A percentile compares a stretch with the other conserved stretches of the same genome.
Evolutionary conservation across 441 rosid genomes (phyloP).

Genomic region (Arabidopsis lyrata): DNA sequence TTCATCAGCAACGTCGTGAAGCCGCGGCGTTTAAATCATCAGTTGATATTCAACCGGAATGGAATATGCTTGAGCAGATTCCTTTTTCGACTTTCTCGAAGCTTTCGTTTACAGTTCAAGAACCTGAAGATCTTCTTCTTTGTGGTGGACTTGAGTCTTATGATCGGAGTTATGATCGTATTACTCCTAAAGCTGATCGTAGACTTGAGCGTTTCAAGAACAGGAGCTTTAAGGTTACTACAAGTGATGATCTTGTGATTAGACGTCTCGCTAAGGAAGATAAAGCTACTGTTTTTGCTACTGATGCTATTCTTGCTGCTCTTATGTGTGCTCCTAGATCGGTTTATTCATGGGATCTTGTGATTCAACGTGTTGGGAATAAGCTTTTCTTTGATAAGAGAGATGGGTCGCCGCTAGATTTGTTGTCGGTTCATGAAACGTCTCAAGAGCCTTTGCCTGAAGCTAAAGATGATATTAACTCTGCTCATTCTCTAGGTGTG

Average conservation of each 20-base stretch:
- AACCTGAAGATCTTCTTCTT: slow-evolving; percentile 79
- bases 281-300: slow-evolving; percentile 88
- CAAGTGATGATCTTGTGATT: slow-evolving; percentile 91
- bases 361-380: slow-evolving; percentile 88
- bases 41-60: slow-evolving; percentile 92
- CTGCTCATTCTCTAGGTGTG: slow-evolving; percentile 77
- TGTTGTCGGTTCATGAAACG: slow-evolving; percentile 86
- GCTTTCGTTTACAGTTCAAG: slow-evolving; percentile 71
- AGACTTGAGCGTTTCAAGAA: slow-evolving; percentile 87
- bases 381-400: slow-evolving; percentile 90
- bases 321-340: slow-evolving; percentile 93
- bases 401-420: slow-evolving; percentile 85
- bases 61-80: slow-evolving; percentile 97
- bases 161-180: slow-evolving; percentile 68
- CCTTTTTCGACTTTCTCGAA: slow-evolving; percentile 87
- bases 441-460: slow-evolving; percentile 92
- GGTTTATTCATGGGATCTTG: slow-evolving; percentile 95
- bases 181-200: slow-evolving; percentile 82
- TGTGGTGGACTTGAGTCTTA: slow-evolving; percentile 83
- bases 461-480: slow-evolving; percentile 90
- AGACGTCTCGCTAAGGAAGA: slow-evolving; percentile 93
- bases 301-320: slow-evolving; percentile 79
- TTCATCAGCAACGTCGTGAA: slow-evolving; percentile 77
- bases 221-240: slow-evolving; percentile 84
- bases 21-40: slow-evolving; percentile 80